Conservation (phyloP, 2,329 filamentous ascomycete genomes). For the Fusarium denticulatum region DNA sequence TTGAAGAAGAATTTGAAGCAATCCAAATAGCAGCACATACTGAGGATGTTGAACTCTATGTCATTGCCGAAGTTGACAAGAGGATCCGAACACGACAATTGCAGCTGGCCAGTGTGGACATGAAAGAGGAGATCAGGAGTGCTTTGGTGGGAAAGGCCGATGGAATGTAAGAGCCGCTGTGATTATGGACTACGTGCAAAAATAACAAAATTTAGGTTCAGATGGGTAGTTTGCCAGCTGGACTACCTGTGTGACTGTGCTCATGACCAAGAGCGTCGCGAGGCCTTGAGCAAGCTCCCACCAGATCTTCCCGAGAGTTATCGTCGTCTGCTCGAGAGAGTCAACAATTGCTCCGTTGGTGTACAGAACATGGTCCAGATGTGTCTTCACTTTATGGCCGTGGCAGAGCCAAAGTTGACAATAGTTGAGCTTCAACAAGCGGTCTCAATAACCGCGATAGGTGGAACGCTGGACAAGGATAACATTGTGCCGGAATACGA, state of each 20-base stretch:
- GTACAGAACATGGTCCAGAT: slow-evolving; percentile 5
- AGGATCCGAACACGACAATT: not conserved
- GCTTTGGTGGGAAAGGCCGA: not conserved
- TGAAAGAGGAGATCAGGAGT: slow-evolving; percentile 19
- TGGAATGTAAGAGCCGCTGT: slow-evolving; percentile 12
- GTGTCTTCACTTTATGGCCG: slow-evolving; percentile 9
- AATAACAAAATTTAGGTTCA: slow-evolving; percentile 7
- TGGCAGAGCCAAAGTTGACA: fast-evolving
- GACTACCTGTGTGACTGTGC: slow-evolving; percentile 28
- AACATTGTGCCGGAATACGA: slow-evolving; percentile 11
- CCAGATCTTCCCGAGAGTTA: slow-evolving; percentile 12
- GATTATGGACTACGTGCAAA: fast-evolving
- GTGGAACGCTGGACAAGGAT: not conserved
- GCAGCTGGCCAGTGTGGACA: not conserved
- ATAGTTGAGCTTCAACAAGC: not conserved
- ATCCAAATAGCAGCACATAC: slow-evolving; percentile 7
- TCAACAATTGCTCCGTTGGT: not conserved
- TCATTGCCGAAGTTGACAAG: slow-evolving; percentile 13
- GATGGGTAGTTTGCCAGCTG: slow-evolving; percentile 34
- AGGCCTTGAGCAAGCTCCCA: slow-evolving; percentile 13
- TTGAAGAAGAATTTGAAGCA: not conserved
- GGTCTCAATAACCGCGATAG: not conserved
- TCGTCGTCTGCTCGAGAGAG: slow-evolving; percentile 2
- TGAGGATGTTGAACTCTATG: slow-evolving; percentile 17
- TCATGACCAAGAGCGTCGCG: not conserved